Percentiles rank a stretch among this genome's conserved stretches.
phyloP scores from a whole-genome alignment of 176 grass and related monocot species.

The Musa acuminata region DNA sequence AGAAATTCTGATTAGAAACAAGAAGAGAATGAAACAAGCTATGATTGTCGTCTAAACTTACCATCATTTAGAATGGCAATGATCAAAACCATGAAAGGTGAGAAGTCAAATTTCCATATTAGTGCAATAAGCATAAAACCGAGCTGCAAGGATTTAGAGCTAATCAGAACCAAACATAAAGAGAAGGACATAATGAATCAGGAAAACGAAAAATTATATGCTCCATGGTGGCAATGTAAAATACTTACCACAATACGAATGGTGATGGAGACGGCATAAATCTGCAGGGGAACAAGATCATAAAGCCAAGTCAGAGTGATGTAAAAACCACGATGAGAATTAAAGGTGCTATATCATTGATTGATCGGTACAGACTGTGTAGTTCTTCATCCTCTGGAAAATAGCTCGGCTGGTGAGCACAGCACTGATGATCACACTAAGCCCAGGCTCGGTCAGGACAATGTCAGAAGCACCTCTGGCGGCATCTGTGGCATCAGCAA shows the following conservation, averaged over 20 bases:
- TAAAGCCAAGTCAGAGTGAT: neutral
- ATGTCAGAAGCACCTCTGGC: conserved; percentile 23
- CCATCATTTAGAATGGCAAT: conserved; percentile 26
- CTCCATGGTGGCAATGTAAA: neutral
- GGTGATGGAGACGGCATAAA: conserved; percentile 21
- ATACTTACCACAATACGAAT: conserved; percentile 23
- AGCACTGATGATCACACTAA: conserved; percentile 24
- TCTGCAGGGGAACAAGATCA: conserved; percentile 7
- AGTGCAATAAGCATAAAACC: conserved; percentile 22
- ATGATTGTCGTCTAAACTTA: neutral
- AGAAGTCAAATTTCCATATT: conserved; percentile 22
- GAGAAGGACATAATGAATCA: neutral
- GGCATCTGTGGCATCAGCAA: conserved; percentile 20
- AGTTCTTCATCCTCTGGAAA: conserved; percentile 29
- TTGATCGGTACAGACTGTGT: conserved; percentile 1
- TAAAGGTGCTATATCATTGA: neutral
- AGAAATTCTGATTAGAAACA: neutral
- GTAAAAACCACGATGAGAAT: neutral
- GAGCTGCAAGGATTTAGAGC: conserved; percentile 9
- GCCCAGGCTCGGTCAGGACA: conserved; percentile 21
- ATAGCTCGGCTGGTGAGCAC: conserved; percentile 24
- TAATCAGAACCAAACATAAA: neutral
- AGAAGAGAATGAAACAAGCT: too few species aligned
- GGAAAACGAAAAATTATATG: too few species aligned
- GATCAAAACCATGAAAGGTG: conserved; percentile 25